Base-by-base conservation (phyloP, 2,329 filamentous ascomycete species). In the Blastomyces percursus region DNA sequence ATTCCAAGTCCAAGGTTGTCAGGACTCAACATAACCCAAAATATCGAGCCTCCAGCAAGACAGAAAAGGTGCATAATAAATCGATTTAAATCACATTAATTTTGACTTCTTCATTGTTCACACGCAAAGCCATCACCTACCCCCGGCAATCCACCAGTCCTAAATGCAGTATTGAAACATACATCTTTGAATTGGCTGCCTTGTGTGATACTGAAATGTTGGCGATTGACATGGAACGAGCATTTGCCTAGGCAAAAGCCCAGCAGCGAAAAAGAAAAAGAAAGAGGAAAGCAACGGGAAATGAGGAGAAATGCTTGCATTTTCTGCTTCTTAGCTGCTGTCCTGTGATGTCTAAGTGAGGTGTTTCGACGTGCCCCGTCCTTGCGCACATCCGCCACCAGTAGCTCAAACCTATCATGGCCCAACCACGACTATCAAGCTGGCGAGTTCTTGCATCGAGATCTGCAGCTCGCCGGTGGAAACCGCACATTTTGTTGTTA, bases 151-250 rank as follows among this genome's bases (percentile, higher is more conserved):
- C 21, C 35, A 42, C 35, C 54, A 57, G 35, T 57, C 35, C 54
- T 8, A 57, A 38, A 57, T 57, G 54, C 54, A 57, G 21, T 14
- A 42, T 19, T 12, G 9, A 46, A 38, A 35, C 46, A 2, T 40
- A 5, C 9, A 16, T 38, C 32, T 38, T 56, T 12, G 59, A 60
- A 60, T 61, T 61, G 51, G 51, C 21, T 61, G 60, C 60, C 60
- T 21, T 56, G 60, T 19, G 30, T 11, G 27, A 44, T 35, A 24
- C 2, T 19, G n/a, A 19, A 24, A 30, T 38, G 30, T 35, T 52
- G 38, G 40, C 21, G 38, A 32, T 27, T 48, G 19, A n/a, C 57
- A n/a, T 40, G 32, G 35, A n/a, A 56, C 54, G 8, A 30, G 38
- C 40, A 59, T 59, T 27, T 59, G 56, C 42, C 56, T 35, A 59